phyloP scores from a whole-genome alignment of 2,329 filamentous ascomycete species.

The Furcasterigmium furcatum region DNA sequence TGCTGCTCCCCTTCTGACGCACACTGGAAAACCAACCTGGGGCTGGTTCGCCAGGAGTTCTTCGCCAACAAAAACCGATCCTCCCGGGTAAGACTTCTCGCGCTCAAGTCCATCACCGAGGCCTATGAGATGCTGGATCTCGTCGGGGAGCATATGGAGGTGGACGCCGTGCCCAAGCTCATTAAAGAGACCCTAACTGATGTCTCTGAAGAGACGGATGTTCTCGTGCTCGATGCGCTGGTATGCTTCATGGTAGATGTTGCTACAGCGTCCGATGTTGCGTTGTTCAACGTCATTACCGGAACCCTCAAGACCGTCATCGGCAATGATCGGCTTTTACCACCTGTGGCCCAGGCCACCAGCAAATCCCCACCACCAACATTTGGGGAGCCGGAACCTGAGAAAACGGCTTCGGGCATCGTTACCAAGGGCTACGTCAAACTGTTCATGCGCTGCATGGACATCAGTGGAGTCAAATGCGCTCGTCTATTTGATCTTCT shows the following conservation, averaged over 20 bases:
- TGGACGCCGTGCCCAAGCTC: conserved; percentile 54
- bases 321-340: conserved; percentile 41
- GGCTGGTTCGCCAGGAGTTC: conserved; percentile 58
- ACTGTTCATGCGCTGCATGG: conserved; percentile 74
- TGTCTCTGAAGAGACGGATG: conserved; percentile 61
- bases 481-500: conserved; percentile 59
- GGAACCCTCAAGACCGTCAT: conserved; percentile 50
- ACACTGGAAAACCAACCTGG: conserved; percentile 64
- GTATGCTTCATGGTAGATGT: conserved; percentile 64
- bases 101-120: conserved; percentile 58
- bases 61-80: conserved; percentile 60
- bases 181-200: conserved; percentile 59
- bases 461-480: conserved; percentile 62
- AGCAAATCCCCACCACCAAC: conserved; percentile 16
- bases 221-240: conserved; percentile 60
- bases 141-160: conserved; percentile 51
- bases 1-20: conserved; percentile 70
- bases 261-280: conserved; percentile 54
- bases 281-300: conserved; percentile 57
- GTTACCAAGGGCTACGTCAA: conserved; percentile 68
- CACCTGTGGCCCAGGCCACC: conserved; percentile 30
- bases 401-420: conserved; percentile 63
- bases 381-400: conserved; percentile 8
- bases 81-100: conserved; percentile 58
- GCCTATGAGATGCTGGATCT: conserved; percentile 57